Conservation (phyloP, 441 rosid genomes). For the Francoa sonchifolia region DNA sequence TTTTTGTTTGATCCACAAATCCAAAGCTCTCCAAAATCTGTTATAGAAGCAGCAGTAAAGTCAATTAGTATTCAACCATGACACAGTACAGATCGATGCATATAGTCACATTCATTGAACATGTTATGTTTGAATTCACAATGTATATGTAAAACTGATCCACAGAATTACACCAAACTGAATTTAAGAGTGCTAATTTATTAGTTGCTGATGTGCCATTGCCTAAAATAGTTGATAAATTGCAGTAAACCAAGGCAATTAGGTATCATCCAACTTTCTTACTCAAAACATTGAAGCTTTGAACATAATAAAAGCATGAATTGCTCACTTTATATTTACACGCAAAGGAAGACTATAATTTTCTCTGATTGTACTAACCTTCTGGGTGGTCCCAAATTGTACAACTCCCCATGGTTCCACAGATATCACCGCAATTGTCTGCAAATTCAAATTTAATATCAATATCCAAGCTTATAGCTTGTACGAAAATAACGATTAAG, state of each 20-base stretch:
- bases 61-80: conserved; percentile 8
- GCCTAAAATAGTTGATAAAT: no score
- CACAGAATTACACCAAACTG: no score
- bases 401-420: conserved; percentile 51
- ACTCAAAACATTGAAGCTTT: no score
- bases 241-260: no score
- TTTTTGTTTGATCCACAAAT: conserved; percentile 42
- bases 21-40: conserved; percentile 56
- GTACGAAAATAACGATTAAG: neutral
- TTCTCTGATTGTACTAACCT: conserved; percentile 37
- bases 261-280: no score
- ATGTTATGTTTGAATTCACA: no score
- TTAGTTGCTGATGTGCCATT: no score
- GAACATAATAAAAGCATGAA: no score
- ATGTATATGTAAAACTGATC: no score
- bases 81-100: no score
- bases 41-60: conserved; percentile 8
- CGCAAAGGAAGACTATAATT: conserved; percentile 1
- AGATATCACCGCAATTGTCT: conserved; percentile 67
- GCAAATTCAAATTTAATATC: conserved; percentile 17
- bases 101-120: no score
- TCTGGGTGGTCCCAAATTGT: conserved; percentile 63
- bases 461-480: neutral
- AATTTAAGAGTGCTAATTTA: no score
- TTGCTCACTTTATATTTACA: conserved; percentile 9